These are phyloP conservation scores for Trichocladium uniseriatum DNA, from an alignment of 495 filamentous ascomycete genomes.

Conservation along the genomic window DNA sequence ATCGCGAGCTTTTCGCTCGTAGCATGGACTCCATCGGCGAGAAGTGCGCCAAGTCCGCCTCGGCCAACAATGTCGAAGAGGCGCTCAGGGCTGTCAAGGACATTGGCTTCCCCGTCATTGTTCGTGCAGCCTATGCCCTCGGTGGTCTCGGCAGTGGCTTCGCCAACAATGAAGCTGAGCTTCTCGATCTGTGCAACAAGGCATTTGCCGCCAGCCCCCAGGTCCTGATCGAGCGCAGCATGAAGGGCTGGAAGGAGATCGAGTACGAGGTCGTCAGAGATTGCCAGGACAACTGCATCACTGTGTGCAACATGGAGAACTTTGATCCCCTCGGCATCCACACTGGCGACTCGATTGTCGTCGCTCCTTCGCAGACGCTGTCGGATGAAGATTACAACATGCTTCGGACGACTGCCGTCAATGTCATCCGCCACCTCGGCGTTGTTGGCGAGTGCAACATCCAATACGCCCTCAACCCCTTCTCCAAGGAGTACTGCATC, in stretches of 20 bases:
- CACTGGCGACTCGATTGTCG: slow-evolving; percentile 94
- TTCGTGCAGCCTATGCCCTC: slow-evolving; percentile 91
- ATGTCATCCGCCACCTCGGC: slow-evolving; percentile 90
- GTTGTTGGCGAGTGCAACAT: slow-evolving; percentile 98
- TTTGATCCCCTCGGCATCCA: slow-evolving; percentile 95
- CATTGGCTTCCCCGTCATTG: slow-evolving; percentile 94
- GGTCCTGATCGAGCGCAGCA: slow-evolving; percentile 90
- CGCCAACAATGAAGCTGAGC: slow-evolving; percentile 78
- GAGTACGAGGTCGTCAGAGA: slow-evolving; percentile 97
- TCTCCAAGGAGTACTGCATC: slow-evolving; percentile 91
- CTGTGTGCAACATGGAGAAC: slow-evolving; percentile 99
- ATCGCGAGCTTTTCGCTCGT: slow-evolving; percentile 90
- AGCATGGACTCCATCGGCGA: slow-evolving; percentile 98
- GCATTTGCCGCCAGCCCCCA: slow-evolving; percentile 93
- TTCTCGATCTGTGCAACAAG: slow-evolving; percentile 86
- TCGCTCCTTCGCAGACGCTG: slow-evolving; percentile 89
- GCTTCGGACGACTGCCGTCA: slow-evolving; percentile 91
- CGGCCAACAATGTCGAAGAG: slow-evolving; percentile 78
- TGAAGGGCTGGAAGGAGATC: slow-evolving; percentile 99
- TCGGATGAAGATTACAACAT: slow-evolving; percentile 98
- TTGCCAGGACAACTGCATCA: slow-evolving; percentile 93
- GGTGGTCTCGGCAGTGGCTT: slow-evolving; percentile 95
- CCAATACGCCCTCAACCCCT: slow-evolving; percentile 92
- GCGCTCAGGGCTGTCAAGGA: slow-evolving; percentile 72
- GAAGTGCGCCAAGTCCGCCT: slow-evolving; percentile 95